Base-by-base conservation (phyloP, 2,329 filamentous ascomycete genomes). In the Colletotrichum musicola region DNA sequence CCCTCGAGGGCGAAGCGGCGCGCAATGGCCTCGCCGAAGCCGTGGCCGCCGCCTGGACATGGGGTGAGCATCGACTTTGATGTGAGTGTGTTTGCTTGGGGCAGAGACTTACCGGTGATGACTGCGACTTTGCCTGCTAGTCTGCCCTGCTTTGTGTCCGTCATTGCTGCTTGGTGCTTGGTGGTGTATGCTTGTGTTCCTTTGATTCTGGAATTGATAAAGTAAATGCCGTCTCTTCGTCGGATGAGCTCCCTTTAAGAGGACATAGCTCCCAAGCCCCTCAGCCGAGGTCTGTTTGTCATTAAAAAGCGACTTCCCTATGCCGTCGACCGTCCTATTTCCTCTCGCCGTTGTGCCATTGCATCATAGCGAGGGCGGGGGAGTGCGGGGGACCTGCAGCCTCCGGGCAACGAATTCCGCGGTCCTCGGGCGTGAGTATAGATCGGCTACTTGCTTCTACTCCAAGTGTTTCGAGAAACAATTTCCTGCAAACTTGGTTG, bases 11-110 rank as follows among this genome's bases (percentile, higher is more conserved):
- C 81, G 75, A 90, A 91, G 62, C 86, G 86, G 62, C 83, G 80
- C 0, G 85, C 86, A 60, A 91, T 91, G 40, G 85, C 88, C 64
- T 85, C 87, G 62, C 89, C 89, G 72, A 92, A 92, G 2, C 90
- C 90, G 12, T 68, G 65, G 2, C 65, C 65, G 12, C 65, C 65
- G n/a, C 65, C 65, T 68, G 7, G 18, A 13, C 4, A 2, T 9
- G 30, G n/a, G 16, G 10, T 42, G 40, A 42, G 40, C 16, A 30
- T 30, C 27, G 27, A 30, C 27, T 22, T 4, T 22, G 2, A 22
- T 22, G 2, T 25, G 22, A 1, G 4, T 25, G 22, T 25, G 22
- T 25, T 25, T 1, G 27, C 1, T 3, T 4, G 27, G 7, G 27
- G 27, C 6, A 1, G 27, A 4, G 27, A 25, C 46, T 20, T 13